Evolutionary conservation across 176 grass and related monocot species (phyloP), one percentile per base, ranked within the genome.

Genomic region (Triticum dicoccoides): DNA sequence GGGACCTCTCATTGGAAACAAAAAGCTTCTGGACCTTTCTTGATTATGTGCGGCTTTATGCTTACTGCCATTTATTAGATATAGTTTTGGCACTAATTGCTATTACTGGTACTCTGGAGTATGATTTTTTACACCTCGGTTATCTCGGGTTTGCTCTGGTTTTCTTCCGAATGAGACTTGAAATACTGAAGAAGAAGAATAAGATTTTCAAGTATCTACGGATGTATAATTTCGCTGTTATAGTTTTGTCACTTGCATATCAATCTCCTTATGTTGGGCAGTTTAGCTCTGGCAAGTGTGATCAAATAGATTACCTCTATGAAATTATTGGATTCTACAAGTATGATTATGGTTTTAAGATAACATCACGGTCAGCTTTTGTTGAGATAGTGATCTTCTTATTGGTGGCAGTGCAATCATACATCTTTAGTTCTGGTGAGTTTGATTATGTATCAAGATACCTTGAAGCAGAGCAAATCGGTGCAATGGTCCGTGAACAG

Each of bases 21-120:
- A 98, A 98, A 90, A 98, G 96, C 79, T 93, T 98, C 62, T 98
- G 96, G 96, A 98, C 96, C 65, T 98, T 95, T 89, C 89, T 95
- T 85, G 96, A 98, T 87, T 98, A 98, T 88, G 54, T 95, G 54
- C 80, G 96, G 51, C 91, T 95, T 56, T 98, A 98, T 86, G 89
- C 76, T 61, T 98, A 95, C 78, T 98, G 96, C 84, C 96, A 98
- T 92, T 91, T 98, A 88, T 79, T 98, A 52, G 96, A 98, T 76
- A 98, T 98, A 86, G 96, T 98, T 86, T 92, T 98, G 81, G 88
- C 93, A 65, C 87, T 98, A 85, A 95, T 98, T 95, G 88, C 94
- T 81, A 94, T 98, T 84, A 98, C 96, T 34, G 96, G 96, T 70
- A 98, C 96, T 49, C 90, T 98, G 73, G 96, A 98, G 84, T 98